A percentile compares a stretch with the other conserved stretches of the same genome.
These are phyloP conservation scores for Cercospora nicotianae DNA, from an alignment of 2,329 filamentous ascomycete genomes.

Conservation along the genomic window DNA sequence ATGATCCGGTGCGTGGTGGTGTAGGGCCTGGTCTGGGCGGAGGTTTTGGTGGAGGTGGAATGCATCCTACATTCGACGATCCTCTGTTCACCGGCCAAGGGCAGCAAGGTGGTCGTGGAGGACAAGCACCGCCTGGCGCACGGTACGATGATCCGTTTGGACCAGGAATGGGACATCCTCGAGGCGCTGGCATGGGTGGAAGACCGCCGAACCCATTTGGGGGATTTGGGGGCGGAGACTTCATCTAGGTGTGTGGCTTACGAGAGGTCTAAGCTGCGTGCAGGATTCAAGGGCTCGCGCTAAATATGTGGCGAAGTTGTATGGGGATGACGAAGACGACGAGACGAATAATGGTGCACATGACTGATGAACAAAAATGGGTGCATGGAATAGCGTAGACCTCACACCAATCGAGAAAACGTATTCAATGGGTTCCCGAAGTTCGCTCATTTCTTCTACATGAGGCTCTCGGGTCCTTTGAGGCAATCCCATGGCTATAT, in stretches of 20 bases:
- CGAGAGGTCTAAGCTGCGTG: not conserved
- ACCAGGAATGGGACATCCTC: constrained; percentile 51
- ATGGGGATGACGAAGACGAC: not conserved
- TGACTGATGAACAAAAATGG: not conserved
- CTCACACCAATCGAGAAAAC: not conserved
- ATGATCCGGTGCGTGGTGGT: constrained; percentile 74
- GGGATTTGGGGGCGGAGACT: constrained; percentile 61
- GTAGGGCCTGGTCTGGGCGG: constrained; percentile 57
- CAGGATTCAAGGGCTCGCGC: not conserved
- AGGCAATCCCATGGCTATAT: no score
- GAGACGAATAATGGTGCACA: not conserved
- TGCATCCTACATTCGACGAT: constrained; percentile 96
- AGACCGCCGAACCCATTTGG: constrained; percentile 60
- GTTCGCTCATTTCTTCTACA: not conserved
- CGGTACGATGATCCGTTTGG: constrained; percentile 87
- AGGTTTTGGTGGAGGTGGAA: constrained; percentile 65
- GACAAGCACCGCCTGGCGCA: constrained; percentile 78
- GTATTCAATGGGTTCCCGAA: not conserved
- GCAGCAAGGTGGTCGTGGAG: constrained; percentile 35
- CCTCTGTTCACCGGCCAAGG: constrained; percentile 68
- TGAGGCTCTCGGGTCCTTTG: no score
- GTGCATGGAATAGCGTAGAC: not conserved
- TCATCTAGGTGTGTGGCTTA: constrained; percentile 44
- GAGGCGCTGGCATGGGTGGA: constrained; percentile 48
- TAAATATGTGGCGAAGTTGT: not conserved